phyloP scores from a whole-genome alignment of 2,329 filamentous ascomycete genomes.

The Zymoseptoria crescenta region DNA sequence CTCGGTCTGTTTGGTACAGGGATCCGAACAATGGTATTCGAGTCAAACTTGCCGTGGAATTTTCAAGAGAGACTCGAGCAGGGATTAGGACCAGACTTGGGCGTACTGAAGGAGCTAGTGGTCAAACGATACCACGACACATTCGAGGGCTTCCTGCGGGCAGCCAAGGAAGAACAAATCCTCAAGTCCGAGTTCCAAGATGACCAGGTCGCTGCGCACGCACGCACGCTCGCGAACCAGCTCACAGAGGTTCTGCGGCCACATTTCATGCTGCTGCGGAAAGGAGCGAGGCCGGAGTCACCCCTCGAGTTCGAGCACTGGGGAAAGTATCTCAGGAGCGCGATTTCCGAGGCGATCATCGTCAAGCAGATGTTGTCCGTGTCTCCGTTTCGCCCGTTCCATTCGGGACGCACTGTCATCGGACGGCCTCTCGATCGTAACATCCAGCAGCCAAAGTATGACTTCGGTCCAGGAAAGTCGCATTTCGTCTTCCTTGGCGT shows the following conservation, averaged over 20 bases:
- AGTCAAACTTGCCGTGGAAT: background rate
- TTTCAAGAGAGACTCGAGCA: background rate
- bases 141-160: background rate
- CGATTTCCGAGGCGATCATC: constrained; percentile 4
- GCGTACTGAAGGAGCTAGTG: background rate
- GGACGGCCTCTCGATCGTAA: background rate
- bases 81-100: background rate
- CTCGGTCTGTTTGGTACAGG: background rate
- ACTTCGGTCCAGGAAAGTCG: background rate
- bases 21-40: background rate
- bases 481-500: background rate
- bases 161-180: background rate
- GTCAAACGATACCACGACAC: background rate
- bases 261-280: background rate
- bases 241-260: background rate
- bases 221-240: background rate
- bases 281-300: background rate
- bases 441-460: background rate
- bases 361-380: constrained; percentile 3
- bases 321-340: constrained; percentile 1
- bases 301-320: background rate
- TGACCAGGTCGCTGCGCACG: background rate
- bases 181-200: constrained; percentile 1
- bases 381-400: constrained; percentile 1
- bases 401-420: background rate